phyloP scores from a whole-genome alignment of 768 basidiomycete genomes.

The Nevesoporus exiguus region DNA sequence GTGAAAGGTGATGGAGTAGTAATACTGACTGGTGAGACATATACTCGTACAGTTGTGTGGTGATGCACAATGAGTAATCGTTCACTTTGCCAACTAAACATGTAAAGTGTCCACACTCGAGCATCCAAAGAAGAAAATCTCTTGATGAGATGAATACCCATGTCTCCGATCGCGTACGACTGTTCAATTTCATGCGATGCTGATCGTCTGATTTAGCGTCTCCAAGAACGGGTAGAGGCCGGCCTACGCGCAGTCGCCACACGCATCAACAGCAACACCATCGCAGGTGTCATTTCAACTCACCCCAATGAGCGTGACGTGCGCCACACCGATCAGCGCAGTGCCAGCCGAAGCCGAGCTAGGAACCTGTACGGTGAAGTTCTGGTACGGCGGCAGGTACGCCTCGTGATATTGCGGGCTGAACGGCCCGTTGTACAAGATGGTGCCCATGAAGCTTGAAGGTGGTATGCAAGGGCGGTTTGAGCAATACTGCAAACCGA shows the following conservation, averaged over 20 bases:
- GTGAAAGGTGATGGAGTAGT: neutral
- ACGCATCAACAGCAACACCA: neutral
- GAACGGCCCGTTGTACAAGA: slow-evolving; percentile 48
- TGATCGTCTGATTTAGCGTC: slow-evolving; percentile 32
- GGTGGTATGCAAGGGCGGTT: slow-evolving; percentile 23
- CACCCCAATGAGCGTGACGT: slow-evolving; percentile 41
- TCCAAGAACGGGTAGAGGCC: slow-evolving; percentile 29
- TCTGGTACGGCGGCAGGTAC: slow-evolving; percentile 39
- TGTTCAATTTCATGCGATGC: slow-evolving; percentile 14
- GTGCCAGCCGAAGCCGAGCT: slow-evolving; percentile 22
- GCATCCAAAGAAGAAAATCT: neutral
- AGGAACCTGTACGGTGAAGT: slow-evolving; percentile 44
- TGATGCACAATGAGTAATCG: neutral
- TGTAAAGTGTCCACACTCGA: neutral
- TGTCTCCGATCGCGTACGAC: no score
- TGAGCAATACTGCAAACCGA: slow-evolving; percentile 42
- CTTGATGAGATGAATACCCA: neutral
- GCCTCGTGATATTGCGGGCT: slow-evolving; percentile 32
- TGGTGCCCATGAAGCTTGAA: slow-evolving; percentile 35
- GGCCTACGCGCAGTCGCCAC: slow-evolving; percentile 28
- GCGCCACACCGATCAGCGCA: slow-evolving; percentile 36
- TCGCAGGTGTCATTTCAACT: slow-evolving; percentile 16
- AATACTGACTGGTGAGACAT: neutral
- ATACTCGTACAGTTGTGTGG: neutral
- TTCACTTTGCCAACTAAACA: neutral